Evolutionary conservation across 768 basidiomycete genomes (phyloP).

Genomic region (Kwoniella sp.): DNA sequence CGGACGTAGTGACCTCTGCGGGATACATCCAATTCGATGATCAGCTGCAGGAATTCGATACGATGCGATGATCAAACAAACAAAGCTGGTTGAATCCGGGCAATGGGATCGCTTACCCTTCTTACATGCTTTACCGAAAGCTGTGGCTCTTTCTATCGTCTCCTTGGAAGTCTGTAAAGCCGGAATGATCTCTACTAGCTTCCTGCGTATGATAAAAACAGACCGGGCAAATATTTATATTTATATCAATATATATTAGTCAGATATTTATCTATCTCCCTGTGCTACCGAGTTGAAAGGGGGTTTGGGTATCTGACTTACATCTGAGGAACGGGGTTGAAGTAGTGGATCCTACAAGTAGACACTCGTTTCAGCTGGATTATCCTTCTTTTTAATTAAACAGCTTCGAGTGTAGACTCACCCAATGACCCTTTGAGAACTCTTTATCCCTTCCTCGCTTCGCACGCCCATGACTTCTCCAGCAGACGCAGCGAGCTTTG

Average conservation of each 20-base stretch:
- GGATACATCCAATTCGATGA: no score
- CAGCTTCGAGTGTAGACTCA: constrained; percentile 16
- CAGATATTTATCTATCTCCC: no score
- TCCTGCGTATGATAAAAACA: constrained; percentile 59
- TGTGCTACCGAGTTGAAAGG: no score
- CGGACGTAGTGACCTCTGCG: constrained; percentile 84
- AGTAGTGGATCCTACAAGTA: constrained; percentile 77
- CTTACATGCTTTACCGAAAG: constrained; percentile 83
- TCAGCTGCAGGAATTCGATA: no score
- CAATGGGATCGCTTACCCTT: no score
- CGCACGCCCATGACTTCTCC: constrained; percentile 60
- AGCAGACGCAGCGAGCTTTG: constrained; percentile 86
- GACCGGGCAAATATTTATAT: no score
- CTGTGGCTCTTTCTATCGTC: constrained; percentile 72
- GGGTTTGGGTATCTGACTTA: no score
- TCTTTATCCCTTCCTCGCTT: constrained; percentile 66
- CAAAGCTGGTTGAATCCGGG: no score
- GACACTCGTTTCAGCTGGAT: background rate
- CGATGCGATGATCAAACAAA: no score
- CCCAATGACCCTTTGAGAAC: constrained; percentile 74
- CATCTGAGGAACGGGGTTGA: constrained; percentile 97
- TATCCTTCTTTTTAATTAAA: background rate
- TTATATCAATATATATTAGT: no score
- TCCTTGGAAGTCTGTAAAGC: constrained; percentile 83
- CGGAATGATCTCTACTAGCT: constrained; percentile 92